A percentile compares a stretch with the other conserved stretches of the same genome.
phyloP scores from a whole-genome alignment of 1,284 basidiomycete species.

The Malassezia slooffiae region DNA sequence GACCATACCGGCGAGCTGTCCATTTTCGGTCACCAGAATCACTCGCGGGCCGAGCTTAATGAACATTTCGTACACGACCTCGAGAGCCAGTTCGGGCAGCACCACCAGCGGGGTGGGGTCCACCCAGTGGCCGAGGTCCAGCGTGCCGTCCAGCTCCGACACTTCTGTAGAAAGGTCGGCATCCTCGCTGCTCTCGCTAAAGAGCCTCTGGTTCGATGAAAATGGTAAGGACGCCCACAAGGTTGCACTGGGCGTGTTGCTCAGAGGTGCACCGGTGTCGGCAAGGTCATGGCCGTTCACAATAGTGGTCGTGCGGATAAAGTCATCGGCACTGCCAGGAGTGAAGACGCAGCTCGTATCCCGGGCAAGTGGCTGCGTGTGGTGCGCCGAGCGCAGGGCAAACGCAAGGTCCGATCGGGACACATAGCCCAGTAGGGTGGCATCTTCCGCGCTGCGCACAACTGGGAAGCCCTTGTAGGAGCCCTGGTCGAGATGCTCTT shows the following conservation, averaged over 20 bases:
- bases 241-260: background rate
- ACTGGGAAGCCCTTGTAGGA: slow-evolving; percentile 85
- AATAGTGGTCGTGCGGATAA: slow-evolving; percentile 19
- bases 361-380: slow-evolving; percentile 17
- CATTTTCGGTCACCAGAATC: slow-evolving; percentile 73
- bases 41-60: slow-evolving; percentile 65
- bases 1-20: slow-evolving; percentile 70
- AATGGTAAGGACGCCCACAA: too few relatives aligned
- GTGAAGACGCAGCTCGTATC: slow-evolving; percentile 35
- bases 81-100: slow-evolving; percentile 79
- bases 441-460: slow-evolving; percentile 52
- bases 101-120: slow-evolving; percentile 78
- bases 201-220: too few relatives aligned
- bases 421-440: slow-evolving; percentile 73
- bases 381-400: slow-evolving; percentile 59
- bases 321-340: slow-evolving; percentile 1
- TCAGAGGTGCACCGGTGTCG: background rate
- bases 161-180: too few relatives aligned
- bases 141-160: background rate
- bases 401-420: slow-evolving; percentile 72
- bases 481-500: slow-evolving; percentile 22
- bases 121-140: slow-evolving; percentile 35
- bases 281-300: slow-evolving; percentile 6
- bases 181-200: too few relatives aligned
- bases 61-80: slow-evolving; percentile 67